Percentiles rank a stretch among this genome's conserved stretches.
phyloP scores from a whole-genome alignment of 2,329 filamentous ascomycete species.

The Alternaria arbusti region DNA sequence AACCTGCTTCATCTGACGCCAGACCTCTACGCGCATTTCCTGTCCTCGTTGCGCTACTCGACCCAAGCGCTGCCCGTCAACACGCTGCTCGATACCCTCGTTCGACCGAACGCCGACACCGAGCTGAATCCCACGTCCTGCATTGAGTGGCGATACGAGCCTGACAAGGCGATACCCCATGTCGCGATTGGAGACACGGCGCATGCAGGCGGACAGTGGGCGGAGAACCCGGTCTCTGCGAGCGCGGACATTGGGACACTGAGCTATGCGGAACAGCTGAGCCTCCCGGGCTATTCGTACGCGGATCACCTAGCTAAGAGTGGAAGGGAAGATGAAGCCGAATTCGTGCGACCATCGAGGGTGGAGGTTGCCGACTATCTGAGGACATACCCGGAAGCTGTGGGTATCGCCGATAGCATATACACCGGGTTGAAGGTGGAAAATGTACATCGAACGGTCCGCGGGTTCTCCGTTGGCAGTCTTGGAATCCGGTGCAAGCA shows the following conservation, averaged over 20 bases:
- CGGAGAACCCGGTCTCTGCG: conserved; percentile 58
- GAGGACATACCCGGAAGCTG: conserved; percentile 59
- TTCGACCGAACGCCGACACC: conserved; percentile 65
- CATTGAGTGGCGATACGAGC: conserved; percentile 61
- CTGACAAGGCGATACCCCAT: conserved; percentile 60
- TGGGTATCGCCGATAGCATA: conserved; percentile 58
- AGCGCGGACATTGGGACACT: conserved; percentile 65
- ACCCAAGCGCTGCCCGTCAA: conserved; percentile 67
- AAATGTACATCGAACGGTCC: conserved; percentile 52
- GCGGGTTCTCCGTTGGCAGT: conserved; percentile 59
- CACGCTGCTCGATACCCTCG: conserved; percentile 64
- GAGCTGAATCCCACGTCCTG: conserved; percentile 60
- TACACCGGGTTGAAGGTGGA: conserved; percentile 52
- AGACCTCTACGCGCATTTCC: conserved; percentile 64
- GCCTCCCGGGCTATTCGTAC: conserved; percentile 65
- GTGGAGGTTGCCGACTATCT: conserved; percentile 63
- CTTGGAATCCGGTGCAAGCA: conserved; percentile 62
- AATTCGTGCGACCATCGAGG: conserved; percentile 63
- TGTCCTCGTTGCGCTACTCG: conserved; percentile 65
- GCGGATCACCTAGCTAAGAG: conserved; percentile 57
- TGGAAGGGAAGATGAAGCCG: conserved; percentile 49
- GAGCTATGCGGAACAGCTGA: conserved; percentile 68
- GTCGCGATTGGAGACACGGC: conserved; percentile 60
- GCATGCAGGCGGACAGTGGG: conserved; percentile 65
- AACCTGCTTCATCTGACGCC: conserved; percentile 58